Conservation (phyloP, 257 asterid species). For the Petunia axillaris region DNA sequence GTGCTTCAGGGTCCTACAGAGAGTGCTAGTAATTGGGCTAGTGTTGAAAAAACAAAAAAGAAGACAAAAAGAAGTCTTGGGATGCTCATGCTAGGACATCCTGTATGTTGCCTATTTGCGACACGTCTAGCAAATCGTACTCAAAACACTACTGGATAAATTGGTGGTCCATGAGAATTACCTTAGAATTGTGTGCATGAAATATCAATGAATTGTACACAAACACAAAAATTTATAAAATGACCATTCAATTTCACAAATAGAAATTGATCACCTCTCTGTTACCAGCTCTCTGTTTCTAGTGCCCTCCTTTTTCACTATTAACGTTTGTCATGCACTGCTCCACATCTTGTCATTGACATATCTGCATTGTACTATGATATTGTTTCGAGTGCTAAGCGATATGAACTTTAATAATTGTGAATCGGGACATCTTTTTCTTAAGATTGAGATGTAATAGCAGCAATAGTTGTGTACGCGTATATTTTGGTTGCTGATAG, state of each 20-base stretch:
- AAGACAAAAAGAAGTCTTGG: neutral
- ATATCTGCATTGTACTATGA: neutral
- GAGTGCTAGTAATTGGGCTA: neutral
- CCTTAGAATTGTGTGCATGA: constrained; percentile 1
- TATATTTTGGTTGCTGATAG: too few relatives aligned
- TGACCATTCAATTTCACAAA: neutral
- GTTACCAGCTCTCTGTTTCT: neutral
- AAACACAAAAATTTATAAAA: neutral
- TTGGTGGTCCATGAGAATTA: constrained; percentile 6
- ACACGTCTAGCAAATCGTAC: constrained; percentile 9
- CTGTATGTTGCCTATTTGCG: constrained; percentile 10
- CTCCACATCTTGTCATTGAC: neutral
- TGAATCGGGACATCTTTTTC: neutral
- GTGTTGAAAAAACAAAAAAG: neutral
- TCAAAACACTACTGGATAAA: neutral
- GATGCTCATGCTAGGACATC: constrained; percentile 10
- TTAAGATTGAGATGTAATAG: neutral
- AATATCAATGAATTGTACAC: neutral
- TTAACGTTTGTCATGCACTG: neutral
- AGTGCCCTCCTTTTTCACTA: neutral
- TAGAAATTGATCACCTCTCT: neutral
- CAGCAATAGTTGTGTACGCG: too few relatives aligned
- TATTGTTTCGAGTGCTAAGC: neutral
- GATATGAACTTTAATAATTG: neutral
- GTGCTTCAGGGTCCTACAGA: neutral